Conservation (phyloP, 108 stramenopile genomes). For the Chaetoceros tenuissimus region DNA sequence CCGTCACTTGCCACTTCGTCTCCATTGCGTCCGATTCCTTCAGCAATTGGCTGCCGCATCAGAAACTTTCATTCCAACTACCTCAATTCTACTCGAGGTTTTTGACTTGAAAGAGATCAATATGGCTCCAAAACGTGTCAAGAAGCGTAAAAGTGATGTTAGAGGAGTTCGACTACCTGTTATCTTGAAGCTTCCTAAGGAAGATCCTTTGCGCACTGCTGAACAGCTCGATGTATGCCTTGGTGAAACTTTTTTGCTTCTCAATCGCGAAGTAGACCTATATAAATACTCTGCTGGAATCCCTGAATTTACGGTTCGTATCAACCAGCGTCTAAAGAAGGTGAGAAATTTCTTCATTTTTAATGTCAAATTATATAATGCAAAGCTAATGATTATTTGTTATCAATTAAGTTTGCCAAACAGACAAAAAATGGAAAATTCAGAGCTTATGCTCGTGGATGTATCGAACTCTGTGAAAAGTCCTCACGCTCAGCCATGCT, state of each 20-base stretch:
- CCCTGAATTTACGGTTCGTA: conserved; percentile 72
- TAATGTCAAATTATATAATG: neutral
- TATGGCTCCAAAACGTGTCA: conserved; percentile 59
- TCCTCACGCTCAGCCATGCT: conserved; percentile 40
- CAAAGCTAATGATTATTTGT: neutral
- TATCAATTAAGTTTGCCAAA: conserved; percentile 51
- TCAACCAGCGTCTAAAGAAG: conserved; percentile 62
- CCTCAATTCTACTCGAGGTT: conserved; percentile 71
- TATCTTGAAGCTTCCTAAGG: conserved; percentile 65
- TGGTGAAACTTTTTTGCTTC: conserved; percentile 61
- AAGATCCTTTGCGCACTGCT: conserved; percentile 63
- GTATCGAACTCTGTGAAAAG: conserved; percentile 68
- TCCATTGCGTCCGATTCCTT: conserved; percentile 85
- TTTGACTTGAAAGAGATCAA: conserved; percentile 79
- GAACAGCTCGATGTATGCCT: conserved; percentile 73
- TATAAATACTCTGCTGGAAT: conserved; percentile 82
- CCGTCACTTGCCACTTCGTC: conserved; percentile 76
- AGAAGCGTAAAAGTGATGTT: conserved; percentile 6
- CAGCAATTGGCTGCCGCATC: conserved; percentile 90
- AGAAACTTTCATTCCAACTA: conserved; percentile 83
- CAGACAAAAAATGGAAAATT: conserved; percentile 64
- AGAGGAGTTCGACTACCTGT: conserved; percentile 37
- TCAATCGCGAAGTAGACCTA: conserved; percentile 80
- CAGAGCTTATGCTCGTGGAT: conserved; percentile 77
- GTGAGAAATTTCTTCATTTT: conserved; percentile 21